phyloP scores from a whole-genome alignment of 2,329 filamentous ascomycete genomes.

The Cryphonectria nitschkei region DNA sequence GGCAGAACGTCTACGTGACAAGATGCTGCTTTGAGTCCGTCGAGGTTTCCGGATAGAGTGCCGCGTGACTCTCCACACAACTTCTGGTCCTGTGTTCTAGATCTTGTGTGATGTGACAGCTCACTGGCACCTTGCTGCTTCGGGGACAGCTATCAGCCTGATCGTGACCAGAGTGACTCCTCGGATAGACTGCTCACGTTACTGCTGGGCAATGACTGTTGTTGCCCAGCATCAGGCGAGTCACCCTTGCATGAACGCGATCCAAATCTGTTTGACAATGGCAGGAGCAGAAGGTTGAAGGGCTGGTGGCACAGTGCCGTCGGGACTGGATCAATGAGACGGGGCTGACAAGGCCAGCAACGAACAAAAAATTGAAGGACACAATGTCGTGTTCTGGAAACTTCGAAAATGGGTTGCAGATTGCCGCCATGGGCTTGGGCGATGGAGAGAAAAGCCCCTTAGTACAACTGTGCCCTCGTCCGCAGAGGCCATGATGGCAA shows the following conservation, averaged over 20 bases:
- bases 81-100: constrained; percentile 42
- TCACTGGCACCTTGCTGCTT: constrained; percentile 40
- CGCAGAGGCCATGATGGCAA: not conserved
- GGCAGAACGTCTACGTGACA: constrained; percentile 22
- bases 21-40: constrained; percentile 32
- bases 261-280: constrained; percentile 21
- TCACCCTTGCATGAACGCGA: constrained; percentile 31
- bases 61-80: constrained; percentile 39
- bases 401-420: constrained; percentile 8
- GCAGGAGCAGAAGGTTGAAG: constrained; percentile 16
- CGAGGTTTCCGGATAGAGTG: constrained; percentile 33
- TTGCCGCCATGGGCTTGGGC: not conserved
- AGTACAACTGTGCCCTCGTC: not conserved
- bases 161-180: constrained; percentile 24
- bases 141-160: constrained; percentile 20
- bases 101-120: constrained; percentile 58
- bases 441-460: not conserved
- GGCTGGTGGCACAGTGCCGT: constrained; percentile 21
- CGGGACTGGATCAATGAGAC: not conserved
- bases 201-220: constrained; percentile 25
- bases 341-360: not conserved
- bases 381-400: constrained; percentile 12
- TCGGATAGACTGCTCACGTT: constrained; percentile 23
- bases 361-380: not conserved
- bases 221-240: constrained; percentile 30